Conservation (phyloP, 202 grass and related monocot genomes). For the Carex sylvatica region DNA sequence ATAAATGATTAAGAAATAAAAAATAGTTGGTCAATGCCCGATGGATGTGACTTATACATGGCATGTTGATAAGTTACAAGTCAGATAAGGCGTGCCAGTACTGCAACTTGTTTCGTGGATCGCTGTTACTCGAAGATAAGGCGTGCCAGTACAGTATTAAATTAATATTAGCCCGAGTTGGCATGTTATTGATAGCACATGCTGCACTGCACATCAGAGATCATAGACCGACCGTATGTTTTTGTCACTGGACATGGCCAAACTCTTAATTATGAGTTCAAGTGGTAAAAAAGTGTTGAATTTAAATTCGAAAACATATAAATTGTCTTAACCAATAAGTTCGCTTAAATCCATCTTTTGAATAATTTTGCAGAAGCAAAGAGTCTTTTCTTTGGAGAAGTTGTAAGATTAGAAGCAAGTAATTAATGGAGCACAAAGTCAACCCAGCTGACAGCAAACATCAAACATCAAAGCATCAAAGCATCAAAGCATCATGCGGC, state of each 20-base stretch:
- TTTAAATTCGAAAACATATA: too few relatives aligned
- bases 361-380: not conserved
- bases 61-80: not conserved
- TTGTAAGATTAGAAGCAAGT: not conserved
- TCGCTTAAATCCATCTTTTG: not conserved
- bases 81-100: not conserved
- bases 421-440: not conserved
- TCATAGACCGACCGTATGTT: too few relatives aligned
- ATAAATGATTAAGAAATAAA: constrained; percentile 9
- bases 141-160: too few relatives aligned
- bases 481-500: not conserved
- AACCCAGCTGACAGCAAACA: not conserved
- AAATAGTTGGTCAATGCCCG: not conserved
- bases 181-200: too few relatives aligned
- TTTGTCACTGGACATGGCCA: too few relatives aligned
- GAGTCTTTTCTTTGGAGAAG: not conserved
- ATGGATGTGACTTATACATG: not conserved
- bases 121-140: not conserved
- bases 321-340: not conserved
- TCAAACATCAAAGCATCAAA: too few relatives aligned
- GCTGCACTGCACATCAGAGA: too few relatives aligned
- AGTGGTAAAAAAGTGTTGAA: too few relatives aligned
- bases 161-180: not conserved
- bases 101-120: not conserved
- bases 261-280: too few relatives aligned